Evolutionary conservation across 129 eudicot species (phyloP).

Genomic region (Deinandra increscens): DNA sequence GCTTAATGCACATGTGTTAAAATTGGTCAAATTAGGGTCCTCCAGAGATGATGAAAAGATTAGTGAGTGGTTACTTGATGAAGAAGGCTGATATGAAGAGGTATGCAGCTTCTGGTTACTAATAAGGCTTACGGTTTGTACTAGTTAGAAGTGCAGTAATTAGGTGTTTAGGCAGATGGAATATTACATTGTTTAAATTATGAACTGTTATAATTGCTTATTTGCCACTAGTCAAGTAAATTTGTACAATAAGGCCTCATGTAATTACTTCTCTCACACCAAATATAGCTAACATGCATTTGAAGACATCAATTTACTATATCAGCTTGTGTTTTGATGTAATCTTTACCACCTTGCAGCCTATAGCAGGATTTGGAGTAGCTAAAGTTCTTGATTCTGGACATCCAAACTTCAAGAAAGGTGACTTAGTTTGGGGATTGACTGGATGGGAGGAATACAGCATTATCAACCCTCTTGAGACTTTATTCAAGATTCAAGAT

Average conservation of each 20-base stretch:
- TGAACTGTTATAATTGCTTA: not conserved
- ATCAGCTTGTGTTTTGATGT: not conserved
- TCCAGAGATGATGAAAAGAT: not conserved
- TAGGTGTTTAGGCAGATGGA: not conserved
- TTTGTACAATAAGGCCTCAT: not conserved
- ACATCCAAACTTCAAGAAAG: slow-evolving; percentile 54
- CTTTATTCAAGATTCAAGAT: slow-evolving; percentile 49
- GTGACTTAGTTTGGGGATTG: slow-evolving; percentile 61
- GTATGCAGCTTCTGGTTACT: no score
- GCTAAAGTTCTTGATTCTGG: slow-evolving; percentile 57
- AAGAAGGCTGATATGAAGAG: no score
- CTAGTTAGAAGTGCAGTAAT: not conserved
- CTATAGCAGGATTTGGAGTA: slow-evolving; percentile 59
- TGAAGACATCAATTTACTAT: not conserved
- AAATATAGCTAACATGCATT: not conserved
- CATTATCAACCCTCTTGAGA: slow-evolving; percentile 35
- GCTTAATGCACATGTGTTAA: no score
- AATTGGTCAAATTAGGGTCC: not conserved
- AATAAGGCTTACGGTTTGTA: no score
- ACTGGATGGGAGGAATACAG: slow-evolving; percentile 82
- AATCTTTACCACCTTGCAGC: slow-evolving; percentile 33
- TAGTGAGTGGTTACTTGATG: not conserved
- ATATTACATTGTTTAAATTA: not conserved
- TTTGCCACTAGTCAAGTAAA: not conserved
- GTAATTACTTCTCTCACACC: not conserved